phyloP scores from a whole-genome alignment of 768 basidiomycete species.

The Rhizopogon vesiculosus region DNA sequence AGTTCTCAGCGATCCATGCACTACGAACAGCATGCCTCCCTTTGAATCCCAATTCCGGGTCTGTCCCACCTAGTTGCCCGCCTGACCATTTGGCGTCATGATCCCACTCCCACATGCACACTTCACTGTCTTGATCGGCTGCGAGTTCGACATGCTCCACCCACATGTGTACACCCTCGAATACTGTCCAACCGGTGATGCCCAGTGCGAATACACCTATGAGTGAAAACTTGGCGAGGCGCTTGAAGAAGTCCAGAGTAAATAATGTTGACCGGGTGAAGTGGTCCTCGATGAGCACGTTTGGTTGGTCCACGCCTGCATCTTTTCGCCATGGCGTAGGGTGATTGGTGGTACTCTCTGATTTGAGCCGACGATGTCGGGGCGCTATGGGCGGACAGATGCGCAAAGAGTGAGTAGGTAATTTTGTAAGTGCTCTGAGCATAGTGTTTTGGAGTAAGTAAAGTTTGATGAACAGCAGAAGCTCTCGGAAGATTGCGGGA shows the following conservation, averaged over 20 bases:
- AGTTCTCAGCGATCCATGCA: constrained; percentile 70
- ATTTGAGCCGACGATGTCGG: constrained; percentile 5
- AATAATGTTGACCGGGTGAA: constrained; percentile 31
- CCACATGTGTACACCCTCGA: constrained; percentile 56
- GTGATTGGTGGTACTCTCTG: not conserved
- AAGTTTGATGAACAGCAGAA: not conserved
- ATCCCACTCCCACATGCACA: constrained; percentile 65
- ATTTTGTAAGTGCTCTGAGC: constrained; percentile 9
- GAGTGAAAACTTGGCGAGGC: constrained; percentile 46
- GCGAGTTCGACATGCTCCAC: constrained; percentile 54
- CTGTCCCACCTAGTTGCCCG: constrained; percentile 59
- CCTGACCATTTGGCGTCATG: constrained; percentile 57
- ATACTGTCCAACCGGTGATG: constrained; percentile 40
- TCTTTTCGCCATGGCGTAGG: constrained; percentile 2
- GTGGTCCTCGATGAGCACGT: constrained; percentile 26
- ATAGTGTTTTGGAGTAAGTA: not conserved
- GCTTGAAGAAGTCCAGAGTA: constrained; percentile 39
- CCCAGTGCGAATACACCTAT: constrained; percentile 40
- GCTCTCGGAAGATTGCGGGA: too few relatives aligned
- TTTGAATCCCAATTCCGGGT: constrained; percentile 58
- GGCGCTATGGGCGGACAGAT: not conserved
- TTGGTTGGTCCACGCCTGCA: constrained; percentile 3
- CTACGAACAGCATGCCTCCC: constrained; percentile 59
- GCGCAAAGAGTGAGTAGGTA: constrained; percentile 4
- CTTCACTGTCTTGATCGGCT: constrained; percentile 45